Conservation (phyloP, 2,329 filamentous ascomycete species). For the Madurella fahalii region DNA sequence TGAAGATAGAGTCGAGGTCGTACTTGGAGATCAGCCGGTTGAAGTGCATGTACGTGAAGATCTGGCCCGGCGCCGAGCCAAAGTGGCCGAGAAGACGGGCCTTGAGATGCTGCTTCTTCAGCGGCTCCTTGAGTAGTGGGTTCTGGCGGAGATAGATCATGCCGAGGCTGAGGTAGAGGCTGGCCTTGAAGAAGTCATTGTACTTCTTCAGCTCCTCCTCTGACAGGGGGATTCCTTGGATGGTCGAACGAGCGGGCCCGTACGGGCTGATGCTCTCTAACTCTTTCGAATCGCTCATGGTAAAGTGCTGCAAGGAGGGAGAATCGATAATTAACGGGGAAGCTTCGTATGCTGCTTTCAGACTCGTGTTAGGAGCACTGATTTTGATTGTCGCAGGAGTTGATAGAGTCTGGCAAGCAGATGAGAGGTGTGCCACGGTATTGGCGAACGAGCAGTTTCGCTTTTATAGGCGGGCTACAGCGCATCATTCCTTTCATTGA, state of each 20-base stretch:
- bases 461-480: neutral
- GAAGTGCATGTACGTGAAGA: constrained; percentile 79
- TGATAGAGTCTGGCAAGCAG: neutral
- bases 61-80: constrained; percentile 75
- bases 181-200: constrained; percentile 70
- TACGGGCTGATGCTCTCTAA: constrained; percentile 58
- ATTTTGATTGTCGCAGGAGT: no score
- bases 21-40: constrained; percentile 80
- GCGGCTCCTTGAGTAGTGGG: constrained; percentile 64
- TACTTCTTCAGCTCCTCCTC: constrained; percentile 64
- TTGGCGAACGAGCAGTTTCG: neutral
- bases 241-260: constrained; percentile 61
- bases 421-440: neutral
- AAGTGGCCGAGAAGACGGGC: constrained; percentile 71
- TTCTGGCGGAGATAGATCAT: constrained; percentile 79
- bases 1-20: constrained; percentile 65
- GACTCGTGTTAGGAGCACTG: neutral
- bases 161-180: constrained; percentile 69
- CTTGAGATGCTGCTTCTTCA: constrained; percentile 69
- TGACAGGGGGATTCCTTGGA: constrained; percentile 58
- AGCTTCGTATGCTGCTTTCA: neutral
- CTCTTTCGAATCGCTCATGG: constrained; percentile 24
- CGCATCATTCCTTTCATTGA: no score
- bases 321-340: neutral
- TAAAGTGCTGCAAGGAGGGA: neutral